Base-by-base conservation (phyloP, 2,329 filamentous ascomycete species). In the Aureobasidium zeae region DNA sequence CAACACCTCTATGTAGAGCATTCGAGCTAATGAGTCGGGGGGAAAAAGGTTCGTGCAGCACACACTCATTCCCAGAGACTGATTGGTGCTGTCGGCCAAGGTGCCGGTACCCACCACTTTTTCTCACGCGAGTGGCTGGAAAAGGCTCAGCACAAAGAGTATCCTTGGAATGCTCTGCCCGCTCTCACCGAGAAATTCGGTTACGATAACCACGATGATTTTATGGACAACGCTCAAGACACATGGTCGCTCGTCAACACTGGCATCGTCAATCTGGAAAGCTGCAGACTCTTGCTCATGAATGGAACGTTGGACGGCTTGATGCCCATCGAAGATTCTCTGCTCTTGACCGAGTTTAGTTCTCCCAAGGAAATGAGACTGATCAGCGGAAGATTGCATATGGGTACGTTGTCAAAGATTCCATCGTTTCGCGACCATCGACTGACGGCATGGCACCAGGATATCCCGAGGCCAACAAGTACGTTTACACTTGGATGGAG, bases 261-360 rank as follows among this genome's bases (percentile, higher is more conserved):
- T 4, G 74, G 76, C 0, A 67, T 83, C 24, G 55, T 81, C 25
- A 26, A 36, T 12, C 63, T 64, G 59, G 70, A 72, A 7, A 74
- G 70, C 34, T 73, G 71, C 32, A 64, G 76, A 48, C 57, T 83
- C 37, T 57, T 83, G 49, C 57, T 83, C 45, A 64, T 83, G 41
- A 49, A 79, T 69, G 78, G 79, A 7, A 74, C 71, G 3, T 65
- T 70, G 43, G 79, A 83, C 51, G 78, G 77, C 0, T 60, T 82
- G 32, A 80, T 81, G 68, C 79, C 79, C 0, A 79, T 83, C 46
- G 79, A 83, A 54, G 79, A 83, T 54, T 78, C 70, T 11, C 72
- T 79, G 63, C 61, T 83, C 39, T 62, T 82, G 43, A 74, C 80
- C 51, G 76, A 81, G 57, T 70, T 81, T 51, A 79, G 79, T 2